Base-by-base conservation (phyloP, 2,329 filamentous ascomycete species). In the Xylariaceae sp. region DNA sequence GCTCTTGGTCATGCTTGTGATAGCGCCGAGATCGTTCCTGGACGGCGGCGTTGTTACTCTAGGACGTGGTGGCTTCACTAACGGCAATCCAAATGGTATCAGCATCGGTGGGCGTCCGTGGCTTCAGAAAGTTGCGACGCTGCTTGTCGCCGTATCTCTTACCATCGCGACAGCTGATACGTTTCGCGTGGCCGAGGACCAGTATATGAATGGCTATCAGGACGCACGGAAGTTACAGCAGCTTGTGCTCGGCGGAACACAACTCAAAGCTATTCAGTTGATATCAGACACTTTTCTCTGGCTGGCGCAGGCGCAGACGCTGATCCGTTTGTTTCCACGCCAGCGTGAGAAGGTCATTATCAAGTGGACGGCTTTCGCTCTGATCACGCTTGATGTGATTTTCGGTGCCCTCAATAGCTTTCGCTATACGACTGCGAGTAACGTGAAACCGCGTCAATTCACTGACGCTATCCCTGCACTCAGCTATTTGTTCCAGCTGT, bases 341-440 rank as follows among this genome's bases (percentile, higher is more conserved):
- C 93, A 97, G 71, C 90, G 95, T 70, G 94, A 99, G 76, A 97
- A 97, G 76, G 87, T 97, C 55, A 90, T 97, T 66, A 99, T 99
- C 76, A 97, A 97, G 77, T 99, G 93, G 93, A 91, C 93, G 13
- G 94, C 93, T 1, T 97, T 97, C 71, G 92, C 89, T 2, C 83
- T 99, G 59, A 97, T 99, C 69, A 84, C 91, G 0, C 82, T 97
- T 61, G 93, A 97, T 72, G 87, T 93, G 49, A 85, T 92, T 9
- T 99, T 99, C 73, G 92, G 89, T 70, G 91, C 89, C 52, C 82
- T 97, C 60, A 95, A 97, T 78, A 94, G 89, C 69, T 97, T 97
- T 70, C 72, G 79, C 55, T 84, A 82, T 66, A 74, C 75, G 2
- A 73, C 75, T 18, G 78, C 76, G 11, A 78, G 82, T 39, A 81